phyloP scores from a whole-genome alignment of 1,139 yeast species.

The Torulaspora pretoriensis region DNA sequence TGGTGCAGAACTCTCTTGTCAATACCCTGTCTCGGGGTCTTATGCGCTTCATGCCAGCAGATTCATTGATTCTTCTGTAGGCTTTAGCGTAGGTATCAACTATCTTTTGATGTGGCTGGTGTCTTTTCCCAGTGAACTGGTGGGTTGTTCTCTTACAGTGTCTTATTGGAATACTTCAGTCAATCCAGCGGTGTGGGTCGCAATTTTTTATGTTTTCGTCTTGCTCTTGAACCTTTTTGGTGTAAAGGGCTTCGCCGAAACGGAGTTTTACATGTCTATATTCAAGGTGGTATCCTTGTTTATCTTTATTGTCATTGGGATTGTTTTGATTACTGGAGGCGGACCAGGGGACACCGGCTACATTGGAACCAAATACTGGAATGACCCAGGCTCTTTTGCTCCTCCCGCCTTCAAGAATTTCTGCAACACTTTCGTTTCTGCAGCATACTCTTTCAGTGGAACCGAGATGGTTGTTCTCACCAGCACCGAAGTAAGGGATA shows the following conservation, averaged over 20 bases:
- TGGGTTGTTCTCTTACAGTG: too few relatives aligned
- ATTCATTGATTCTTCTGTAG: too few relatives aligned
- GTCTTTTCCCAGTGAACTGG: too few relatives aligned
- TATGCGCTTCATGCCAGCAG: too few relatives aligned
- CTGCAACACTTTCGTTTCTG: slow-evolving; percentile 56
- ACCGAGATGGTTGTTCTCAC: slow-evolving; percentile 47
- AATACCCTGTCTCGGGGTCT: too few relatives aligned
- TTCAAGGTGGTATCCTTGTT: slow-evolving; percentile 55
- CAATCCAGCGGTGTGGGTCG: slow-evolving; percentile 54
- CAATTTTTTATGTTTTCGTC: slow-evolving; percentile 49
- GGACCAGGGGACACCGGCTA: slow-evolving; percentile 52
- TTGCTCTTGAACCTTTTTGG: slow-evolving; percentile 50
- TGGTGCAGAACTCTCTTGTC: too few relatives aligned
- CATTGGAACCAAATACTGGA: slow-evolving; percentile 42
- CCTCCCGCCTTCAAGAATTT: slow-evolving; percentile 66
- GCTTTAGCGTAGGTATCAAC: too few relatives aligned
- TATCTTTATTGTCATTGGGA: slow-evolving; percentile 59
- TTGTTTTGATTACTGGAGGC: slow-evolving; percentile 58
- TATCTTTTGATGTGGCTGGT: too few relatives aligned
- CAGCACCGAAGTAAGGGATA: slow-evolving; percentile 49
- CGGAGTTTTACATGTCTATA: slow-evolving; percentile 54
- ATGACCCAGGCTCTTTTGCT: slow-evolving; percentile 48
- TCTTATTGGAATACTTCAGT: slow-evolving; percentile 48
- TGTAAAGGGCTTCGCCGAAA: slow-evolving; percentile 65
- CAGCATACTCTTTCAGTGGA: slow-evolving; percentile 65